Conservation (phyloP, 352 stramenopile genomes). For the Phytophthora brassicae region DNA sequence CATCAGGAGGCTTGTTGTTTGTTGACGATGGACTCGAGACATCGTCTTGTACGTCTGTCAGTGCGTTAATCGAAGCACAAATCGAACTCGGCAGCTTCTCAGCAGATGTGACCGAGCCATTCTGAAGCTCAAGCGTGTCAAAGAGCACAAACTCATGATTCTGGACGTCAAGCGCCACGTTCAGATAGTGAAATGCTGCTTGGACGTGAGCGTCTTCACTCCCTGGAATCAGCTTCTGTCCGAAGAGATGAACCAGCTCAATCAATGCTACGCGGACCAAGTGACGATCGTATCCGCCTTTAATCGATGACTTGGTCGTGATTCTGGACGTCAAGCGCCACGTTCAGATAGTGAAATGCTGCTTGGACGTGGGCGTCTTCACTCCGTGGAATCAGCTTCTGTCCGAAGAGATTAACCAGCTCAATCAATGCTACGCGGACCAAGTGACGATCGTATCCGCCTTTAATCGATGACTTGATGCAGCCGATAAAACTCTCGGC, state of each 20-base stretch:
- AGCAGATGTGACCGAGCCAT: slow-evolving; percentile 32
- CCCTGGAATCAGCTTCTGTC: slow-evolving; percentile 39
- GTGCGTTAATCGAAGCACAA: slow-evolving; percentile 32
- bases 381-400: slow-evolving; percentile 39
- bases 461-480: slow-evolving; percentile 50
- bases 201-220: slow-evolving; percentile 62
- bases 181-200: slow-evolving; percentile 74
- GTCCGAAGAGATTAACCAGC: slow-evolving; percentile 61
- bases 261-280: slow-evolving; percentile 53
- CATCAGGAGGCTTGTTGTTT: slow-evolving; percentile 14
- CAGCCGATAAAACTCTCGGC: slow-evolving; percentile 17
- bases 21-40: background rate
- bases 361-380: slow-evolving; percentile 66
- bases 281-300: slow-evolving; percentile 58
- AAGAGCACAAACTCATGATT: slow-evolving; percentile 56
- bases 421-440: slow-evolving; percentile 55
- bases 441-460: slow-evolving; percentile 59
- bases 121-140: slow-evolving; percentile 64
- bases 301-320: slow-evolving; percentile 53
- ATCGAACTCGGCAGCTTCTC: slow-evolving; percentile 58
- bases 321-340: slow-evolving; percentile 45
- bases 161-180: slow-evolving; percentile 44
- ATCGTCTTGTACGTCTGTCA: slow-evolving; percentile 15
- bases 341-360: slow-evolving; percentile 69
- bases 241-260: slow-evolving; percentile 68